Conservation (phyloP, 2,329 filamentous ascomycete species). For the Calonectria crousiana region DNA sequence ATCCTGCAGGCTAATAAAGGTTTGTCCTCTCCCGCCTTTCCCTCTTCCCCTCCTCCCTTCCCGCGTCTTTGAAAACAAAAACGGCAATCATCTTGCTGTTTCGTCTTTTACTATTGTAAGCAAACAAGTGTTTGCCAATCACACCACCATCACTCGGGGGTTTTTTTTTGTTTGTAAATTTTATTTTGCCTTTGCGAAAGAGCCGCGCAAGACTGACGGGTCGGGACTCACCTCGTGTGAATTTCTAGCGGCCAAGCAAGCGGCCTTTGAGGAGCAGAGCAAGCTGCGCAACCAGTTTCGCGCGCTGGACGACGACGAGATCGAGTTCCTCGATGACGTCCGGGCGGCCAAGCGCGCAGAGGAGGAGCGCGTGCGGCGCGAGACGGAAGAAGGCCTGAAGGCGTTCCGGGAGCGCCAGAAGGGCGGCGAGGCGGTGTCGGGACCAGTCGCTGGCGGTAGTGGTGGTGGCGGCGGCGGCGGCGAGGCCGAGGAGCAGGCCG, state of each 20-base stretch:
- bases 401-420: slow-evolving; percentile 67
- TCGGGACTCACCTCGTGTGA: neutral
- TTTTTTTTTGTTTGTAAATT: neutral
- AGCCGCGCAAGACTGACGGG: slow-evolving; percentile 12
- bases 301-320: slow-evolving; percentile 82
- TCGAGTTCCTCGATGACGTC: slow-evolving; percentile 78
- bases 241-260: slow-evolving; percentile 78
- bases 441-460: slow-evolving; percentile 34
- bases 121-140: neutral
- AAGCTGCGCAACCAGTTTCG: slow-evolving; percentile 82
- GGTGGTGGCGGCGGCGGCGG: slow-evolving; percentile 34
- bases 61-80: neutral
- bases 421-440: slow-evolving; percentile 31
- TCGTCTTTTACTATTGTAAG: neutral
- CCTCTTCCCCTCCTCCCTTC: neutral
- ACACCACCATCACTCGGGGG: neutral
- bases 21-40: slow-evolving; percentile 46
- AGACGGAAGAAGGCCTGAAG: slow-evolving; percentile 69
- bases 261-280: slow-evolving; percentile 81
- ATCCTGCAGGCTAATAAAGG: slow-evolving; percentile 86
- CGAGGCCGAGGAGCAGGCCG: slow-evolving; percentile 40
- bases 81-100: neutral
- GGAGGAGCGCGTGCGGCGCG: slow-evolving; percentile 65
- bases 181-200: neutral
- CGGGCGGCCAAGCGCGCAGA: slow-evolving; percentile 61